Conservation (phyloP, 495 filamentous ascomycete species). For the Saxophila tyrrhenica region DNA sequence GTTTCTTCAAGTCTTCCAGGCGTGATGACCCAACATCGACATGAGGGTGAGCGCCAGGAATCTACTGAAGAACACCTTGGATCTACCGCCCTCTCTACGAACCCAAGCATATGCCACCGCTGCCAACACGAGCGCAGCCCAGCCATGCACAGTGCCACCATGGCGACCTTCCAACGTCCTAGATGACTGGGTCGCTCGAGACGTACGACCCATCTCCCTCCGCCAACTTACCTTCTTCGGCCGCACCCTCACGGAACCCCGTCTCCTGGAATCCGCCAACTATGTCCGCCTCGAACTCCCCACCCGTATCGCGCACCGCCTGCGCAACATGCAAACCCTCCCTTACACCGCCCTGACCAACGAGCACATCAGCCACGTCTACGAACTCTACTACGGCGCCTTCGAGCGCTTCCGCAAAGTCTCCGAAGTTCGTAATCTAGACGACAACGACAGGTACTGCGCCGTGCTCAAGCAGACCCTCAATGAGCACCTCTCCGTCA, state of each 20-base stretch:
- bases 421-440: constrained; percentile 68
- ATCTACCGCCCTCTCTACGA: background rate
- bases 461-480: constrained; percentile 66
- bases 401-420: constrained; percentile 83
- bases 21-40: background rate
- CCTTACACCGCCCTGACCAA: constrained; percentile 97
- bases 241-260: constrained; percentile 76
- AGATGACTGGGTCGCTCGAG: constrained; percentile 83
- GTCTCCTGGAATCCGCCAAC: constrained; percentile 87
- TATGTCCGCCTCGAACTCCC: constrained; percentile 94
- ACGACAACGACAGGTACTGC: constrained; percentile 88
- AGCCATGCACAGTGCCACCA: constrained; percentile 33
- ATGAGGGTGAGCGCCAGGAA: background rate
- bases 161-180: constrained; percentile 76
- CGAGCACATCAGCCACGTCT: constrained; percentile 81
- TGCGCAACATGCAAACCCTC: constrained; percentile 93
- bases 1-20: too few species aligned
- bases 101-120: constrained; percentile 1
- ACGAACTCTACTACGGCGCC: constrained; percentile 91
- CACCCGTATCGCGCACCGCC: constrained; percentile 71
- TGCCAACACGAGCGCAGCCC: background rate
- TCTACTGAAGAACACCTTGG: background rate
- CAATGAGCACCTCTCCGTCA: constrained; percentile 80
- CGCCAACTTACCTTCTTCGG: constrained; percentile 91
- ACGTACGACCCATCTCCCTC: constrained; percentile 76